Evolutionary conservation across 805 yeast species (phyloP), one percentile per base, ranked within the genome.

Genomic region (Starmerella khaoyaiensis): DNA sequence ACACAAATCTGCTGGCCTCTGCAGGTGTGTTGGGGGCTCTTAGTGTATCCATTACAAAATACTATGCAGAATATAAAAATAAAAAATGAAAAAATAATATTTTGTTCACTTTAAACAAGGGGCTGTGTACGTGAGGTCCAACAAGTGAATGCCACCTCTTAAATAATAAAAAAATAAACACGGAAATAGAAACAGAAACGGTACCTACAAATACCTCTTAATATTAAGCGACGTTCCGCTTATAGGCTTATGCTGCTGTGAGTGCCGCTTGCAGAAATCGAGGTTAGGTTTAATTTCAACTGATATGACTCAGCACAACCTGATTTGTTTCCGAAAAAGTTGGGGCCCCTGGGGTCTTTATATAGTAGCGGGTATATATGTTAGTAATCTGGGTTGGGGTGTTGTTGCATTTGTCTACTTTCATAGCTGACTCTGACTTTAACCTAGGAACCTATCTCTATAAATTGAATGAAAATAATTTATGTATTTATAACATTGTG

Each of bases 21-120:
- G 79, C 80, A 10, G 86, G 82, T 15, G 80, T 78, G 16, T 79
- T 75, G 43, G 87, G 87, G 44, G 76, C 68, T 45, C 77, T 74
- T 43, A 78, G 65, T 32, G 84, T 73, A 53, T 78, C 83, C 84
- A 78, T 77, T 10, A 14, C 8, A 11, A 31, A 19, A 8, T 31
- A 4, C 5, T 21, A 9, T 5, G 16, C n/a, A 16, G 8, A 5
- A 16, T 21, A 19, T 7, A 7, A 19, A 10, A n/a, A 31, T 32
- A 6, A 28, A 18, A 18, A 18, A 31, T 11, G 26, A 20, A 31
- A 21, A 6, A 5, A 18, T 5, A 9, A 21, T 11, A 33, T 21
- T 30, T 22, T 31, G 5, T 5, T 19, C 28, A 29, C 14, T 21
- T 10, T 19, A 6, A n/a, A n/a, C n/a, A n/a, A n/a, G n/a, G n/a